Percentiles rank a stretch among this genome's conserved stretches.
Evolutionary conservation across 2,329 filamentous ascomycete genomes (phyloP).

Genomic region (Lasiodiplodia sp.): DNA sequence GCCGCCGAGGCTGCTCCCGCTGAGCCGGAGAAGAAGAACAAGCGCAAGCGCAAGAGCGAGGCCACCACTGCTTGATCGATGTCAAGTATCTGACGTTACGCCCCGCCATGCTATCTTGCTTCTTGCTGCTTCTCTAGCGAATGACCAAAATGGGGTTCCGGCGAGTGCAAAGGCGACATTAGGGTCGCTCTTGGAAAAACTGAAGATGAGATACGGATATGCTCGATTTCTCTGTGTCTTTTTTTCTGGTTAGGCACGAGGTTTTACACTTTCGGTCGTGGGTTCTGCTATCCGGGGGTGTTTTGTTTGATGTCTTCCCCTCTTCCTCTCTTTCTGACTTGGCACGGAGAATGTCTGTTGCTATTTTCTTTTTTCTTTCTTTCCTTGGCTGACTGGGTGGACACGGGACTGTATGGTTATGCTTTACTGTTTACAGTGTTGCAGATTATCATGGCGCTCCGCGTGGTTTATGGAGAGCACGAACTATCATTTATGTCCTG

Average conservation of each 20-base stretch:
- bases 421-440: not conserved
- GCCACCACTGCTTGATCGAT: constrained; percentile 6
- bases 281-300: not conserved
- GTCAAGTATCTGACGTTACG: not conserved
- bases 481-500: not conserved
- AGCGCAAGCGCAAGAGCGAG: constrained; percentile 31
- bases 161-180: not conserved
- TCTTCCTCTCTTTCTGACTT: not conserved
- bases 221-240: not conserved
- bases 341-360: not conserved
- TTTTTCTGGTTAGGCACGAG: not conserved
- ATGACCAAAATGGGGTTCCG: constrained; percentile 4
- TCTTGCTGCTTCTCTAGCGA: constrained; percentile 4
- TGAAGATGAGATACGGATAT: constrained; percentile 1
- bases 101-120: not conserved
- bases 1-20: constrained; percentile 6
- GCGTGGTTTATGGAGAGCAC: constrained; percentile 1
- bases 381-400: not conserved
- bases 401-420: not conserved
- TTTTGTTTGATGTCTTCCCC: not conserved
- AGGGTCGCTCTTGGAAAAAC: constrained; percentile 1
- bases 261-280: not conserved
- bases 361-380: not conserved
- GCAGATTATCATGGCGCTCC: not conserved
- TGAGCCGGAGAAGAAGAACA: constrained; percentile 29